Percentiles rank a stretch among this genome's conserved stretches.
phyloP scores from a whole-genome alignment of 1,284 basidiomycete species.

The Tilletia indica region DNA sequence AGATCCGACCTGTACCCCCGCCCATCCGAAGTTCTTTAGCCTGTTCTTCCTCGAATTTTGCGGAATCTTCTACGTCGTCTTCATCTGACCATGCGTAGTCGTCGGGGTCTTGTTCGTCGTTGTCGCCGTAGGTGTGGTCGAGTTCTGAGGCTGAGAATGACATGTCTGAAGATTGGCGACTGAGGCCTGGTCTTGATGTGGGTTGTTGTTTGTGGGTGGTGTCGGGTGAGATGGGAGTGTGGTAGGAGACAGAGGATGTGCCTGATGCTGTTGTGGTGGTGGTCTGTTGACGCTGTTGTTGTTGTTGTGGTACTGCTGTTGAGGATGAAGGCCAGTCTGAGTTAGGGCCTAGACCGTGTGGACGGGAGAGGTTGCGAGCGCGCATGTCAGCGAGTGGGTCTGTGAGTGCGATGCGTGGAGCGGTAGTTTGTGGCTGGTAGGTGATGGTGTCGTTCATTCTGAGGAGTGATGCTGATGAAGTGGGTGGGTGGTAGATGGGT shows the following conservation, averaged over 20 bases:
- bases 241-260: background rate
- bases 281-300: background rate
- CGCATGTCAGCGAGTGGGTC: slow-evolving; percentile 48
- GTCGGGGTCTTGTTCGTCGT: slow-evolving; percentile 39
- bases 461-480: background rate
- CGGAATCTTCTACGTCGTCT: slow-evolving; percentile 42
- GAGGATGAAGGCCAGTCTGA: slow-evolving; percentile 35
- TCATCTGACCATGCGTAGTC: slow-evolving; percentile 53
- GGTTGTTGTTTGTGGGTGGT: background rate
- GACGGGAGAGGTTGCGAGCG: slow-evolving; percentile 35
- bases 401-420: slow-evolving; percentile 41
- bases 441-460: background rate
- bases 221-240: background rate
- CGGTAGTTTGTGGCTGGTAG: slow-evolving; percentile 20
- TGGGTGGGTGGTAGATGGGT: no score
- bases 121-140: slow-evolving; percentile 27
- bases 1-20: slow-evolving; percentile 26
- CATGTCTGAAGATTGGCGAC: slow-evolving; percentile 3
- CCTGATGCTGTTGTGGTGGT: background rate
- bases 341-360: slow-evolving; percentile 36
- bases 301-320: background rate
- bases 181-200: background rate
- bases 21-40: slow-evolving; percentile 31
- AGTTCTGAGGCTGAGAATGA: slow-evolving; percentile 24
- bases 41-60: slow-evolving; percentile 36